phyloP scores from a whole-genome alignment of 1,139 yeast genomes.

The Wickerhamomyces sp. region DNA sequence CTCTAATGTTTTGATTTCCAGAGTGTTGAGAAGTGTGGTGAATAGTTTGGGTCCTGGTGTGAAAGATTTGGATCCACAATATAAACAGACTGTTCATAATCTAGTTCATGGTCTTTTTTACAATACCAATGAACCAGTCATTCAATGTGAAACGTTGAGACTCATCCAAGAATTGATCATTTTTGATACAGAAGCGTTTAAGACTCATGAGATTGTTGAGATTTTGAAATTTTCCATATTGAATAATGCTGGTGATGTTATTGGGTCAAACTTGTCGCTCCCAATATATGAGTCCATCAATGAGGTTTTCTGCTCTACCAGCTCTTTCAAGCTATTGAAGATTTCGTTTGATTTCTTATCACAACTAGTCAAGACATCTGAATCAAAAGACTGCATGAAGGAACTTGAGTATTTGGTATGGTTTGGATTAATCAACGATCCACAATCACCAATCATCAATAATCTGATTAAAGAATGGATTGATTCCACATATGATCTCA shows the following conservation, averaged over 20 bases:
- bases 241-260: conserved; percentile 9
- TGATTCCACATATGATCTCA: conserved; percentile 25
- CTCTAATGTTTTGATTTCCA: conserved; percentile 35
- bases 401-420: conserved; percentile 36
- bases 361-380: conserved; percentile 33
- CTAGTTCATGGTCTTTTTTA: conserved; percentile 22
- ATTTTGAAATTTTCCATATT: conserved; percentile 13
- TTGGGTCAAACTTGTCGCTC: conserved; percentile 19
- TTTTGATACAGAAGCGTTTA: conserved; percentile 12
- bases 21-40: conserved; percentile 37
- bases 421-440: conserved; percentile 36
- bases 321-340: conserved; percentile 28
- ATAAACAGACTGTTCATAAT: conserved; percentile 23
- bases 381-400: conserved; percentile 25
- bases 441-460: conserved; percentile 24
- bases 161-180: conserved; percentile 25
- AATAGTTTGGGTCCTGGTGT: conserved; percentile 48
- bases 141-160: conserved; percentile 29
- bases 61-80: conserved; percentile 24
- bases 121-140: conserved; percentile 19
- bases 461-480: conserved; percentile 29
- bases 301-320: conserved; percentile 33
- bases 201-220: conserved; percentile 4
- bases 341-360: conserved; percentile 32
- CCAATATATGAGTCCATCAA: conserved; percentile 28